Evolutionary conservation across 2,329 filamentous ascomycete species (phyloP).

Genomic region (Aspergillus piperis): DNA sequence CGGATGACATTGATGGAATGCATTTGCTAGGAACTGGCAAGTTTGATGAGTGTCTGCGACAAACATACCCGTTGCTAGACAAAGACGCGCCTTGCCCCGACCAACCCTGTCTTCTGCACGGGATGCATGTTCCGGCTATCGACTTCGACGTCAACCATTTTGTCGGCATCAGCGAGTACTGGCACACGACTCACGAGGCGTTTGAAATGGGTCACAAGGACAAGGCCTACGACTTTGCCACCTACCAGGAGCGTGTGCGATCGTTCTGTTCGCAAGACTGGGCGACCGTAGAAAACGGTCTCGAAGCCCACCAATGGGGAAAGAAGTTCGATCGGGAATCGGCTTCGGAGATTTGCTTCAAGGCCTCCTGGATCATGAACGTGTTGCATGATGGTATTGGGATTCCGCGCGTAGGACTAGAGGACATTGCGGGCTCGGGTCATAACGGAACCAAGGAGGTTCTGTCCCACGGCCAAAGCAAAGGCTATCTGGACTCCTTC

Average conservation of each 20-base stretch:
- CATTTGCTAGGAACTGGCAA: conserved; percentile 78
- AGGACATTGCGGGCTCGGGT: conserved; percentile 56
- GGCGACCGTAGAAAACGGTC: conserved; percentile 68
- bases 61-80: conserved; percentile 81
- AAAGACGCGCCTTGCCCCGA: conserved; percentile 85
- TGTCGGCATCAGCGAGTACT: conserved; percentile 96
- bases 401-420: conserved; percentile 79
- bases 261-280: conserved; percentile 85
- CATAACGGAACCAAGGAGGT: conserved; percentile 74
- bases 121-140: conserved; percentile 89
- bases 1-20: conserved; percentile 44
- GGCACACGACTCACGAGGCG: conserved; percentile 96
- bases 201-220: conserved; percentile 76
- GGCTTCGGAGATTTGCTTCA: conserved; percentile 90
- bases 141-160: conserved; percentile 98
- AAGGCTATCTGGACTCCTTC: conserved; percentile 81
- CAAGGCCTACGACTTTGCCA: conserved; percentile 83
- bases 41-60: conserved; percentile 80
- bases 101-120: conserved; percentile 83
- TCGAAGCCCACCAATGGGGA: conserved; percentile 69
- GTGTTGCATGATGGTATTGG: conserved; percentile 95
- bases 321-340: conserved; percentile 72
- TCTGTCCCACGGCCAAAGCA: conserved; percentile 67
- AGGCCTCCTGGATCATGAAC: conserved; percentile 96
- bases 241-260: conserved; percentile 81